Evolutionary conservation across 805 yeast genomes (phyloP), one percentile per base, ranked within the genome.

Genomic region (Wickerhamomyces hampshirensis): DNA sequence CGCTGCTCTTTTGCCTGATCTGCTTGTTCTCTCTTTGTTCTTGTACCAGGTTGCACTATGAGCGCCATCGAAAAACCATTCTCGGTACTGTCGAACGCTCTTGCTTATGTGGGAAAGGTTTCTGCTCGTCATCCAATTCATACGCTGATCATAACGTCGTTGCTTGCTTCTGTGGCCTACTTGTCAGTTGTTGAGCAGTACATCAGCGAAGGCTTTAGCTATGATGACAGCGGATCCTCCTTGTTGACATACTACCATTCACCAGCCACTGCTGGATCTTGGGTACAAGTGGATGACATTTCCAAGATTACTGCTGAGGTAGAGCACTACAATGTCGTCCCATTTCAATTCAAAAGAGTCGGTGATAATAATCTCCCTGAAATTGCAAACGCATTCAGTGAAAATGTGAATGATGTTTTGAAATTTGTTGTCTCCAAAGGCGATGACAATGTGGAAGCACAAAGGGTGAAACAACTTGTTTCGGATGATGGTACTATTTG

Each of bases 91-190:
- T 63, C 67, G 10, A 50, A 51, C 12, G 51, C 53, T 14, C 50
- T 77, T 35, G 82, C 84, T 31, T 66, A 65, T 39, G 38, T 64
- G 26, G 70, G 76, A 10, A 63, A 58, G 39, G 57, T 71, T 16
- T 76, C 91, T 35, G 93, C 95, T 11, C 73, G 75, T 41, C 73
- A 80, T 54, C 98, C 98, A 13, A 85, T 91, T 47, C 98, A 89
- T 60, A 73, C 87, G 37, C 78, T 89, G 35, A 76, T 87, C 31
- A 53, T 76, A 38, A 73, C 87, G 5, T 71, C 91, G 11, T 62
- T 88, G 33, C 57, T 86, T 28, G 93, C 95, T 3, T 81, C 95
- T 4, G 63, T 84, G 35, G 82, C 91, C 7, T 91, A 89, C 57
- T 68, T 89, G 40, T 73, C 89, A 4, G 73, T 81, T 4, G 76